phyloP scores from a whole-genome alignment of 116 monocot species.

The Phalaenopsis hybrid region DNA sequence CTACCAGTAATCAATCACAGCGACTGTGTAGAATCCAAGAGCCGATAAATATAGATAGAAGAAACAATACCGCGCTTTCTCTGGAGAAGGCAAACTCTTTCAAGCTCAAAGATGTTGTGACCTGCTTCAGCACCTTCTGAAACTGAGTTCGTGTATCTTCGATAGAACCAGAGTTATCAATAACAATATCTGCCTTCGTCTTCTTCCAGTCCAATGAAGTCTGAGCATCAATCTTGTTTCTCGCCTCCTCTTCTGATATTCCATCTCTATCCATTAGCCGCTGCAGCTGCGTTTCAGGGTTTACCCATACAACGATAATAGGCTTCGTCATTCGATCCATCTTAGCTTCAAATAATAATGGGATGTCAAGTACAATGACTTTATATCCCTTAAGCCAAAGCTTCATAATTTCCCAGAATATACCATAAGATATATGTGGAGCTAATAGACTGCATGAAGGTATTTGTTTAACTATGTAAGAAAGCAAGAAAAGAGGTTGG shows the following conservation, averaged over 20 bases:
- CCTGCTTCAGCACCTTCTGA: constrained; percentile 16
- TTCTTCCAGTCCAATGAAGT: constrained; percentile 62
- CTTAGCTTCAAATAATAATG: constrained; percentile 78
- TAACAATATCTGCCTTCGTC: constrained; percentile 61
- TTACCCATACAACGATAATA: constrained; percentile 75
- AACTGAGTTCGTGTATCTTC: constrained; percentile 64
- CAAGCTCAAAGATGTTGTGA: constrained; percentile 43
- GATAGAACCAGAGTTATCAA: constrained; percentile 73
- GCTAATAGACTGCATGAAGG: constrained; percentile 53
- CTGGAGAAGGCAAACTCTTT: constrained; percentile 48
- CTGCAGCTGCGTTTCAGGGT: constrained; percentile 55
- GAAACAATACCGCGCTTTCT: constrained; percentile 42
- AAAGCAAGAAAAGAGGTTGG: neutral
- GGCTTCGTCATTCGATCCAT: constrained; percentile 68
- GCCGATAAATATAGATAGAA: constrained; percentile 26
- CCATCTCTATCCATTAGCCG: constrained; percentile 72
- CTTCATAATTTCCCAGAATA: constrained; percentile 65
- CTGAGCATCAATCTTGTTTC: constrained; percentile 63
- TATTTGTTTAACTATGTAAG: neutral
- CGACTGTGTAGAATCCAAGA: constrained; percentile 25
- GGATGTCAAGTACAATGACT: constrained; percentile 82
- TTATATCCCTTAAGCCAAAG: constrained; percentile 74
- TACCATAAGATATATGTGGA: constrained; percentile 69
- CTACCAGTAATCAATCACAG: constrained; percentile 6
- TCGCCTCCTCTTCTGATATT: constrained; percentile 67